Evolutionary conservation across 306 rosid species (phyloP), one percentile per base, ranked within the genome.

Genomic region (Trichosanthes truncata): DNA sequence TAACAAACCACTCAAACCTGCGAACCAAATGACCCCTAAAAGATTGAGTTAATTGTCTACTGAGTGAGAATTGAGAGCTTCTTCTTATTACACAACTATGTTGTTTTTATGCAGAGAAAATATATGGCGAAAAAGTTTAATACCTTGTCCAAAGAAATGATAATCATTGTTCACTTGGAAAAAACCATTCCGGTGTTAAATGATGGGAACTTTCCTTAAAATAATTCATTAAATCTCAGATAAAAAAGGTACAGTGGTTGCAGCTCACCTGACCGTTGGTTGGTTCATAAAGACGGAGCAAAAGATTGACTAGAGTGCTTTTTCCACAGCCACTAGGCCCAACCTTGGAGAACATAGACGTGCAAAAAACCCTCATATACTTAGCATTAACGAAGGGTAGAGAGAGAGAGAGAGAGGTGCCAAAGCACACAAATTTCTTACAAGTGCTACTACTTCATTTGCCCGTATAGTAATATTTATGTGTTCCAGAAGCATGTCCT

Each of bases 361-460:
- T 31, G 71, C 77, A 69, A 80, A 33, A 87, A 38, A 59, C 82
- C 33, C 38, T 49, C 41, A 45, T 62, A 20, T 38, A 81, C 66
- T 69, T 78, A 2, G 38, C 79, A 80, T 80, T 45, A 74, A 59
- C 65, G 81, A 82, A 61, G 26, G 51, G 40, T 75, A 43, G 36
- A 74, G 78, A 36, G 55, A 56, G 14, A 74, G 55, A 12, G 35
- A 46, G 71, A 14, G 71, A 53, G 36, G n/a, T n/a, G n/a, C n/a
- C n/a, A 80, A 18, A 35, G 72, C 11, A 65, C 9, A 35, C 9
- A 65, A 56, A 79, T 56, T 36, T 77, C 90, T 86, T 90, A 93
- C 98, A 31, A 93, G 86, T 85, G 95, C 98, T 46, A 93, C 81
- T 67, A 87, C 86, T 85, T 93, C 91, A 86, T 91, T 90, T 82